A percentile compares a stretch with the other conserved stretches of the same genome.
These are phyloP conservation scores for Fusarium cicatricum DNA, from an alignment of 2,329 filamentous ascomycete species.

Conservation along the genomic window DNA sequence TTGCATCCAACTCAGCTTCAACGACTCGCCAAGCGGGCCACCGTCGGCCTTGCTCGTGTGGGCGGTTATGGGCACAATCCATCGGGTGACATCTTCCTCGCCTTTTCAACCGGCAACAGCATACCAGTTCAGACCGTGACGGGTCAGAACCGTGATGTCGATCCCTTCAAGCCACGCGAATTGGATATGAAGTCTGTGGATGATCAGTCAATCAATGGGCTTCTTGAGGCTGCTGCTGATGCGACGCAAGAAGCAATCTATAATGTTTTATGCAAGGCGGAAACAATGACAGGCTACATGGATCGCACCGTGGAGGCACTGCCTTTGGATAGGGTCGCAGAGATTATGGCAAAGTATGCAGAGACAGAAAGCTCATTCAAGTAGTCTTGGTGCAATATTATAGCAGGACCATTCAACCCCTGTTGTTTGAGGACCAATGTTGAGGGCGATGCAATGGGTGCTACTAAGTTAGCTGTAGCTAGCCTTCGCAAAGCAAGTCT, in stretches of 20 bases:
- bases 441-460: too few relatives aligned
- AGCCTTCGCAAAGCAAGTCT: too few relatives aligned
- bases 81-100: conserved; percentile 70
- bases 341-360: background rate
- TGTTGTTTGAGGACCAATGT: too few relatives aligned
- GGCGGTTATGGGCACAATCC: conserved; percentile 67
- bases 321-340: background rate
- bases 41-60: conserved; percentile 64
- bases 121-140: conserved; percentile 51
- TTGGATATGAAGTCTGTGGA: conserved; percentile 51
- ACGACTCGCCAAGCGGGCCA: conserved; percentile 65
- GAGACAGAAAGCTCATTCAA: background rate
- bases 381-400: too few relatives aligned
- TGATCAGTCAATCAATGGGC: conserved; percentile 66
- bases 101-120: conserved; percentile 66
- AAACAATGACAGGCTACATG: conserved; percentile 63
- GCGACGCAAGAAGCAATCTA: conserved; percentile 72
- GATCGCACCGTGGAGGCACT: conserved; percentile 57
- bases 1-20: conserved; percentile 65
- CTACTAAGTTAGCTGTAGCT: too few relatives aligned
- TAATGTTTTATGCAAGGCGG: conserved; percentile 69
- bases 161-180: conserved; percentile 51
- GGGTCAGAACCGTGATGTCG: conserved; percentile 45
- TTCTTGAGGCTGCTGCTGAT: conserved; percentile 70
- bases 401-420: too few relatives aligned